phyloP scores from a whole-genome alignment of 2,329 filamentous ascomycete species.

The Alternaria arborescens region DNA sequence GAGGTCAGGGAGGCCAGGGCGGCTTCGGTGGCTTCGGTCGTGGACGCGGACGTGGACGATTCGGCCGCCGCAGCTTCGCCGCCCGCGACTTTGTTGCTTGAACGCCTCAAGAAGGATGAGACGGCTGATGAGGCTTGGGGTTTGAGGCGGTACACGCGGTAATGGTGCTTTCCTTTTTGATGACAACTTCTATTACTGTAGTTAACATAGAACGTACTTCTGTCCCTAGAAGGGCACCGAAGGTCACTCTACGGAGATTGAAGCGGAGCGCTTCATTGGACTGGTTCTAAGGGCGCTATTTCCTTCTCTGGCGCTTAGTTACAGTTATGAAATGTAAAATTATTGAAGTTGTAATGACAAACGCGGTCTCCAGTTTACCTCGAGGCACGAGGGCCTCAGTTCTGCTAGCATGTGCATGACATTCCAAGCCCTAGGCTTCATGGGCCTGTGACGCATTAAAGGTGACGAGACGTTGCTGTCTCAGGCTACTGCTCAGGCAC shows the following conservation, averaged over 20 bases:
- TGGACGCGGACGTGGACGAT: conserved; percentile 22
- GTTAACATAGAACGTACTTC: conserved; percentile 38
- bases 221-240: conserved; percentile 34
- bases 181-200: conserved; percentile 22
- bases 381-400: background rate
- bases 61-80: conserved; percentile 37
- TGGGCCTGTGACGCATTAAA: conserved; percentile 5
- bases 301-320: conserved; percentile 29
- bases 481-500: conserved; percentile 23
- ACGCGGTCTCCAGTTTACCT: background rate
- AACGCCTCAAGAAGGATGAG: background rate
- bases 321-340: conserved; percentile 44
- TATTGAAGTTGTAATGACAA: conserved; percentile 24
- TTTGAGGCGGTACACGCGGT: conserved; percentile 26
- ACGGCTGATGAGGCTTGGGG: conserved; percentile 2
- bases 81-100: conserved; percentile 47
- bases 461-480: conserved; percentile 21
- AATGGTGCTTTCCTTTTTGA: conserved; percentile 40
- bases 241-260: conserved; percentile 44
- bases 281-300: conserved; percentile 42
- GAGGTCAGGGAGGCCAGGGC: conserved; percentile 18
- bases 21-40: conserved; percentile 24
- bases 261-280: conserved; percentile 46
- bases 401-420: conserved; percentile 6
- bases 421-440: background rate